Conservation (phyloP, 106 monocot species). For the Triglochin maritima region DNA sequence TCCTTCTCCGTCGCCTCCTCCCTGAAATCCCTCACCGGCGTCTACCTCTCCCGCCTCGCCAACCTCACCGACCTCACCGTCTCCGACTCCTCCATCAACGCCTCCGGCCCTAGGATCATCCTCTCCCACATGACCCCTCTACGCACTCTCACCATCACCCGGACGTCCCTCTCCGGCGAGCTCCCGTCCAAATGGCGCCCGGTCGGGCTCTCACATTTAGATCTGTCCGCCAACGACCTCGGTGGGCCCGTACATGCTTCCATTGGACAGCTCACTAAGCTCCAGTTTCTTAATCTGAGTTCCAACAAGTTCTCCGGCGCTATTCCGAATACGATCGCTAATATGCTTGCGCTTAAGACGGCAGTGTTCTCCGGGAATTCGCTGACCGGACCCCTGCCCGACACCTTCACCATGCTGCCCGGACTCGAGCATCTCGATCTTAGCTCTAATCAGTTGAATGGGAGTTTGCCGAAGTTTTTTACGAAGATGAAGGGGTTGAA, state of each 20-base stretch:
- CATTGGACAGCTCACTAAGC: constrained; percentile 23
- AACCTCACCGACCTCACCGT: constrained; percentile 67
- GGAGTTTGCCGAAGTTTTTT: constrained; percentile 50
- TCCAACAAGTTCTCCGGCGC: constrained; percentile 37
- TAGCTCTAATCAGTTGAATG: constrained; percentile 70
- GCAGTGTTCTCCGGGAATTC: constrained; percentile 41
- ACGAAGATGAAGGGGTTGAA: constrained; percentile 41
- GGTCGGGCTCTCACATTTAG: constrained; percentile 27
- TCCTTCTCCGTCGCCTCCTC: constrained; percentile 32
- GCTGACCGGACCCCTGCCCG: constrained; percentile 53
- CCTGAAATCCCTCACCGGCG: constrained; percentile 34
- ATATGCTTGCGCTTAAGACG: constrained; percentile 37
- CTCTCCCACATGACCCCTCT: constrained; percentile 58
- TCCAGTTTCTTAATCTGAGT: constrained; percentile 42
- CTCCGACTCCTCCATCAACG: constrained; percentile 36
- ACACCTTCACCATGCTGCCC: constrained; percentile 34
- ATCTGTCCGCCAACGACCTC: constrained; percentile 44
- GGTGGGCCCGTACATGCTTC: constrained; percentile 32
- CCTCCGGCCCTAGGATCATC: constrained; percentile 33
- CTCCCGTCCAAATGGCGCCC: constrained; percentile 74
- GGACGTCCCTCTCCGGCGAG: constrained; percentile 49
- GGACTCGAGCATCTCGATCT: constrained; percentile 61
- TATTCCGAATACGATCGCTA: constrained; percentile 51
- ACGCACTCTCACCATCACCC: constrained; percentile 38
- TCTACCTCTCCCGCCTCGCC: constrained; percentile 46